Percentiles rank a stretch among this genome's conserved stretches.
Conservation (phyloP, 2,329 filamentous ascomycete species). For the Coniochaeta sp. region DNA sequence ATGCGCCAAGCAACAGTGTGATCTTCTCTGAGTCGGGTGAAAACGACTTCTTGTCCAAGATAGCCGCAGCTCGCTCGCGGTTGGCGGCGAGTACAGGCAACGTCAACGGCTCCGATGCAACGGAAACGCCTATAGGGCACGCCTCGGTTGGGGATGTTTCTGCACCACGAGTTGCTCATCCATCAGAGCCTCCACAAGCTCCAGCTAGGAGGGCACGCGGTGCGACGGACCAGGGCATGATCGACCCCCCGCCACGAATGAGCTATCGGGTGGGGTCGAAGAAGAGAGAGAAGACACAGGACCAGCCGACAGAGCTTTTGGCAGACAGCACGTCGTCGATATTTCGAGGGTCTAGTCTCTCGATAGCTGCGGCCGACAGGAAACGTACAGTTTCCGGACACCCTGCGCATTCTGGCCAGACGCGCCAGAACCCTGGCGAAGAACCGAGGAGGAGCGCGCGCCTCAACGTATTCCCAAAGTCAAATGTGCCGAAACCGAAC, state of each 20-base stretch:
- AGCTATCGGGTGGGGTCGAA: constrained; percentile 46
- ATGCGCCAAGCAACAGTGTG: constrained; percentile 29
- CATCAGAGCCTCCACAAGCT: constrained; percentile 42
- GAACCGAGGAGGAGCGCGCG: constrained; percentile 68
- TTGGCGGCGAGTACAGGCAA: constrained; percentile 29
- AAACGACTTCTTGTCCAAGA: constrained; percentile 50
- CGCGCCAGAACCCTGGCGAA: constrained; percentile 41
- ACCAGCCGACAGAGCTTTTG: constrained; percentile 34
- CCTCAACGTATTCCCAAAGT: constrained; percentile 61
- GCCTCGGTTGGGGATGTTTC: constrained; percentile 29
- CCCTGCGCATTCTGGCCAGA: constrained; percentile 55
- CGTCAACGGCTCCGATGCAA: constrained; percentile 40
- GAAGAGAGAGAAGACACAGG: constrained; percentile 30
- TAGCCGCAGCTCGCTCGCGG: constrained; percentile 42
- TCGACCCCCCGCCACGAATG: constrained; percentile 58
- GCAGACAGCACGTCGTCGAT: constrained; percentile 14
- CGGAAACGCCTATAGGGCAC: constrained; percentile 56
- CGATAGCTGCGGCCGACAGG: constrained; percentile 51
- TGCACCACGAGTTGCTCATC: constrained; percentile 17
- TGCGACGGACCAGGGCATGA: constrained; percentile 39
- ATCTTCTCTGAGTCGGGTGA: constrained; percentile 36
- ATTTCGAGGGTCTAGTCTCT: constrained; percentile 29
- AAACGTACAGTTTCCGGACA: constrained; percentile 94
- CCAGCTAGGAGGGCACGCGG: constrained; percentile 47
- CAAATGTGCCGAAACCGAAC: constrained; percentile 59